These are phyloP conservation scores for Puccinia horiana DNA, from an alignment of 1,284 basidiomycete species.

Conservation along the genomic window DNA sequence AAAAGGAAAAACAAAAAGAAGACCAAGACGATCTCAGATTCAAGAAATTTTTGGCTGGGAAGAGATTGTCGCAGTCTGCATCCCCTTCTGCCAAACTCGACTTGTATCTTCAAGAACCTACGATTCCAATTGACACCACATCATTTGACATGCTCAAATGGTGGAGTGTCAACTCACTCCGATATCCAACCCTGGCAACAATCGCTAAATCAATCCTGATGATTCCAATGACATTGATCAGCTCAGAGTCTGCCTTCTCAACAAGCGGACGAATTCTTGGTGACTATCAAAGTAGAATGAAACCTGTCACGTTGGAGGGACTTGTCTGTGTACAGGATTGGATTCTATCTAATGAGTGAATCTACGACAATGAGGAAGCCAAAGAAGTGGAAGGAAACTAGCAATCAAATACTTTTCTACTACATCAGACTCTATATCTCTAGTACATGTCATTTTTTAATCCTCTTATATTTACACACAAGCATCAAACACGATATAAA, in stretches of 20 bases:
- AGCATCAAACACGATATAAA: background rate
- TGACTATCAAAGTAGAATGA: background rate
- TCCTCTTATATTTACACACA: too few species aligned
- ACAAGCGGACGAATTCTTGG: background rate
- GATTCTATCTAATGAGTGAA: background rate
- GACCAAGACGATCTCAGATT: background rate
- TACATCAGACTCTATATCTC: too few species aligned
- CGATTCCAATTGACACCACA: background rate
- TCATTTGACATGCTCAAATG: background rate
- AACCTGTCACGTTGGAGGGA: background rate
- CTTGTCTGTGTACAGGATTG: background rate
- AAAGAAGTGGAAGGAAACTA: too few species aligned
- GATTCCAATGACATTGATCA: conserved; percentile 4
- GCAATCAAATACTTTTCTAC: too few species aligned
- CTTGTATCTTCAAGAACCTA: background rate
- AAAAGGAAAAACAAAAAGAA: background rate
- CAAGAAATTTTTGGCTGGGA: background rate
- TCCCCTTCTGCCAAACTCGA: background rate
- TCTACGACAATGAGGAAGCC: background rate
- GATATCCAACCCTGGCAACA: background rate
- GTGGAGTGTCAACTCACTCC: background rate
- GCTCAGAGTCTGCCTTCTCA: background rate
- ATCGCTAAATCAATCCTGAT: conserved; percentile 1
- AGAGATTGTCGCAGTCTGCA: background rate
- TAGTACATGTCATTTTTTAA: too few species aligned